phyloP scores from a whole-genome alignment of 352 stramenopile species.

The Peronospora tabacina region DNA sequence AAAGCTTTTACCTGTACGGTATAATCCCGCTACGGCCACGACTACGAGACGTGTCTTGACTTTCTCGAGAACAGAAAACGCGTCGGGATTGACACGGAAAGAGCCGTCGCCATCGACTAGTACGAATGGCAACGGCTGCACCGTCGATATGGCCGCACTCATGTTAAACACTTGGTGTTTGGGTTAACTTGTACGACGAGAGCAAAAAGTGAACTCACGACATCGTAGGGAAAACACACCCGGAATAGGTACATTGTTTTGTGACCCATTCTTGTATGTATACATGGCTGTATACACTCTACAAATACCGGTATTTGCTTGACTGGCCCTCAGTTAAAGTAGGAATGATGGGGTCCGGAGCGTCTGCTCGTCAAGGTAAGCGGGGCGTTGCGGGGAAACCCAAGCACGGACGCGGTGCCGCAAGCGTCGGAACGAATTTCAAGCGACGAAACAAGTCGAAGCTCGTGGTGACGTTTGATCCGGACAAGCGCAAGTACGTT shows the following conservation, averaged over 20 bases:
- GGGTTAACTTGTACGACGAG: constrained; percentile 1
- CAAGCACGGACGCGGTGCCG: constrained; percentile 18
- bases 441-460: constrained; percentile 77
- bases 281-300: not conserved
- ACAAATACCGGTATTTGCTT: not conserved
- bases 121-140: constrained; percentile 72
- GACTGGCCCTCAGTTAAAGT: constrained; percentile 15
- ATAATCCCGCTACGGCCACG: constrained; percentile 80
- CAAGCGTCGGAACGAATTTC: constrained; percentile 29
- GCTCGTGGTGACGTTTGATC: constrained; percentile 79
- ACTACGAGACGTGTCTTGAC: constrained; percentile 78
- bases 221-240: not conserved
- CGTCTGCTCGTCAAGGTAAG: constrained; percentile 30
- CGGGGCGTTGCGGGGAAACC: constrained; percentile 20
- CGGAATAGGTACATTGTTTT: not conserved
- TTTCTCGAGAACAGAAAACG: constrained; percentile 50
- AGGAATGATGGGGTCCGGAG: constrained; percentile 15
- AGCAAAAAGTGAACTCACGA: constrained; percentile 17
- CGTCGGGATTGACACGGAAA: constrained; percentile 77
- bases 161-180: constrained; percentile 16
- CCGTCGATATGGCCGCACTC: constrained; percentile 26
- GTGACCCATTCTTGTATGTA: not conserved
- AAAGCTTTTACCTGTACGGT: constrained; percentile 88
- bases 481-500: constrained; percentile 78
- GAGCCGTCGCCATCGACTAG: constrained; percentile 66